phyloP scores from a whole-genome alignment of 306 rosid species.

The Dicorynia guianensis region DNA sequence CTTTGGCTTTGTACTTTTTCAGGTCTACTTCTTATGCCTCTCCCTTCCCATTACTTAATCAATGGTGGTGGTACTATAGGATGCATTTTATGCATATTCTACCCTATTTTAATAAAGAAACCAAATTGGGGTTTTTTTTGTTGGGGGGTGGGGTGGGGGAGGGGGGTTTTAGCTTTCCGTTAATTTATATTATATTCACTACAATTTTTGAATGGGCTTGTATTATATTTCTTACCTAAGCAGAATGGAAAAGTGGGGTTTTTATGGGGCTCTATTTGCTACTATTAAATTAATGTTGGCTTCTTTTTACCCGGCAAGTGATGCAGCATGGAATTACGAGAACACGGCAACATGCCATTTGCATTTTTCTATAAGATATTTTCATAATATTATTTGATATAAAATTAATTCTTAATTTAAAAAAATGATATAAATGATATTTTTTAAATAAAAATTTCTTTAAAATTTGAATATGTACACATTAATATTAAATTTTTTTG shows the following conservation, averaged over 20 bases:
- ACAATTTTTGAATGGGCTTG: not conserved
- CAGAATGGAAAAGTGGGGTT: not conserved
- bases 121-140: no score
- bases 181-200: not conserved
- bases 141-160: no score
- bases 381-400: no score
- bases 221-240: not conserved
- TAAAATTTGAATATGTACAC: no score
- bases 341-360: conserved; percentile 8
- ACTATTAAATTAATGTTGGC: conserved; percentile 56
- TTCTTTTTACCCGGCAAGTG: conserved; percentile 80
- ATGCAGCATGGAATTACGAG: conserved; percentile 56
- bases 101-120: not conserved
- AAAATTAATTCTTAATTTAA: no score
- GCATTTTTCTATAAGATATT: no score
- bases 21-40: not conserved
- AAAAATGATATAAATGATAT: no score
- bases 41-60: conserved; percentile 7
- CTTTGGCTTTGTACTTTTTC: not conserved
- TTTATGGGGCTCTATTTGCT: conserved; percentile 30
- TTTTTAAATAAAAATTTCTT: no score
- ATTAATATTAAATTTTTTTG: no score
- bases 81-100: not conserved
- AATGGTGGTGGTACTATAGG: conserved; percentile 27
- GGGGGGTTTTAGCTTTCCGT: not conserved